Base-by-base conservation (phyloP, 2,329 filamentous ascomycete genomes). In the Pseudocercospora eumusae region DNA sequence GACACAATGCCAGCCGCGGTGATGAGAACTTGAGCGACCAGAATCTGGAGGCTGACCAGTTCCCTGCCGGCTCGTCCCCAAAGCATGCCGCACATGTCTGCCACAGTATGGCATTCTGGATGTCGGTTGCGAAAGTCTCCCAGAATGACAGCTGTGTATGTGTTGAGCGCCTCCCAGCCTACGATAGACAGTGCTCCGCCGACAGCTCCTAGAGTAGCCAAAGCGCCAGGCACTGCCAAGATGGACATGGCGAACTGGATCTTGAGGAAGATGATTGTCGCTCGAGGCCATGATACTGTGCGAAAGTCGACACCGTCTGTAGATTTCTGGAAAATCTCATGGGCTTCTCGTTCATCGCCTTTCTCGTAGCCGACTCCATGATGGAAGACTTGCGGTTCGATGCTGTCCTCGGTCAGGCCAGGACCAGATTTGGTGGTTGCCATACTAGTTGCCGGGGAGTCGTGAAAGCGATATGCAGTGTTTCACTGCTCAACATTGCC, bases 1-100 rank as follows among this genome's bases (percentile, higher is more conserved):
- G 82, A 82, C 28, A 87, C 78, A 62, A 87, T 84, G 11, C 84
- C 84, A 0, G 82, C 82, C 1, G 80, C 84, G 5, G 80, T 78
- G 18, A 81, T 80, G 21, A 87, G 81, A 57, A 85, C 77, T 61
- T 83, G 85, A 5, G 81, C 82, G 4, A 85, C 72, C 11, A 86
- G 78, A 72, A 86, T 86, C 2, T 86, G 70, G 0, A 81, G 65
- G 0, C 84, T 84, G 10, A 80, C 77, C 0, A 86, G 50, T 69
- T 87, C 84, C 57, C 79, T 80, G 6, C 83, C 68, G 63, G 81
- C 74, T 1, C 71, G 69, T 0, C 84, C 84, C 1, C 84, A 83
- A 0, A 86, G 78, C 0, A 83, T 74, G 25, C 82, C 73, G 2
- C 81, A 83, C 83, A 87, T 86, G 62, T 86, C 83, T 23, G 80